Evolutionary conservation across 2,329 filamentous ascomycete species (phyloP), one percentile per base, ranked within the genome.

Genomic region (Cyanodermella asteris): DNA sequence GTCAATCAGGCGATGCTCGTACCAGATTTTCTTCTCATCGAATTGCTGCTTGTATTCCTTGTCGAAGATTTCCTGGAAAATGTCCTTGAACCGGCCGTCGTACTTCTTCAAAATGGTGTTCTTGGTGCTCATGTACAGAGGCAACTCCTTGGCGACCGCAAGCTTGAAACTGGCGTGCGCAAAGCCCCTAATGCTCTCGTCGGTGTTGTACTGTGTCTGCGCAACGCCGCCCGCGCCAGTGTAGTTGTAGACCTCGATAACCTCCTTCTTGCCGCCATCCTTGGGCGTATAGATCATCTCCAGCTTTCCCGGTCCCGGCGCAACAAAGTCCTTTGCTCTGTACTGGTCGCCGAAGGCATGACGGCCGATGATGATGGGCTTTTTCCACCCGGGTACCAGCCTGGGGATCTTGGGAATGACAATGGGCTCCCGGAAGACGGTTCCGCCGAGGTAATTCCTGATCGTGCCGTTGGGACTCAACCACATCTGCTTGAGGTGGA

Each of bases 101-200:
- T 97, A 97, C 53, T 82, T 84, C 65, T 97, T 97, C 39, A 97
- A 61, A 42, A 97, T 97, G 40, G 87, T 97, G 65, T 94, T 94
- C 74, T 97, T 97, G 55, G 87, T 97, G 65, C 80, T 91, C 84
- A 94, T 90, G 63, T 94, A 97, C 43, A 97, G 62, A n/a, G 87
- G 87, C 37, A 91, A 60, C 35, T 61, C 61, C 66, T 91, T 87
- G 51, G 68, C 61, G 22, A 94, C 57, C 17, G 87, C 84, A 38
- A 93, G 68, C 70, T 93, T 91, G 70, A 97, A 94, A 39, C 72
- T 82, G 34, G 87, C 76, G 48, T 94, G 87, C 29, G 87, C 87
- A 44, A 97, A 97, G 33, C 87, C 87, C 28, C 61, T 58, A 51
- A 97, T 97, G 46, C 76, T 87, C 50, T 93, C 87, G 43, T 87